These are phyloP conservation scores for Lentinula edodes DNA, from an alignment of 768 basidiomycete genomes.

Conservation along the genomic window DNA sequence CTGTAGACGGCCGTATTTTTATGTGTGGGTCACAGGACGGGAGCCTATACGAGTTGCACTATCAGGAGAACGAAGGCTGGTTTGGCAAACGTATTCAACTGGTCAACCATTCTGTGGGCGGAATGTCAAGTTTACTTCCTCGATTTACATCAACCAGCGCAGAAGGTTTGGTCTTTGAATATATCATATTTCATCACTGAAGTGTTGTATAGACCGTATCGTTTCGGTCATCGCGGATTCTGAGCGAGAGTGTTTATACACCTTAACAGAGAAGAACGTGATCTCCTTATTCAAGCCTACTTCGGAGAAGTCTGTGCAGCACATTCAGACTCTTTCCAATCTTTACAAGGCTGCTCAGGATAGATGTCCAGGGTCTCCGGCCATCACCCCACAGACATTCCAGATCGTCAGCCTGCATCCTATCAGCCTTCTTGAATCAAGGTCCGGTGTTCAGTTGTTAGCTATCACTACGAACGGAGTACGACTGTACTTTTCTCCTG, in stretches of 20 bases:
- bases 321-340: slow-evolving; percentile 70
- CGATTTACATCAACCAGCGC: slow-evolving; percentile 56
- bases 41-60: slow-evolving; percentile 86
- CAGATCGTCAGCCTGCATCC: slow-evolving; percentile 67
- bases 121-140: slow-evolving; percentile 75
- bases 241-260: slow-evolving; percentile 70
- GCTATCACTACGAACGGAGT: slow-evolving; percentile 80
- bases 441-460: slow-evolving; percentile 66
- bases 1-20: slow-evolving; percentile 81
- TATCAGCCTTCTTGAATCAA: slow-evolving; percentile 61
- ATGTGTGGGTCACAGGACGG: slow-evolving; percentile 85
- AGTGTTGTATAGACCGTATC: slow-evolving; percentile 55
- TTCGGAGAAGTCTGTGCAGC: slow-evolving; percentile 62
- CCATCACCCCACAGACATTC: slow-evolving; percentile 65
- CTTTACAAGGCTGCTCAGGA: slow-evolving; percentile 73
- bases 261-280: slow-evolving; percentile 58
- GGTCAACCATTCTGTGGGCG: slow-evolving; percentile 80
- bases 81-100: slow-evolving; percentile 83
- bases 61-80: slow-evolving; percentile 88
- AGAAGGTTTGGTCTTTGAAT: slow-evolving; percentile 48
- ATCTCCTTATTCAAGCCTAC: slow-evolving; percentile 64
- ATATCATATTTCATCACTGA: neutral
- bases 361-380: slow-evolving; percentile 74
- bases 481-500: slow-evolving; percentile 76
- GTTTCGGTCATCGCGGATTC: slow-evolving; percentile 61